Base-by-base conservation (phyloP, 768 basidiomycete genomes). In the Lactarius evosmus region DNA sequence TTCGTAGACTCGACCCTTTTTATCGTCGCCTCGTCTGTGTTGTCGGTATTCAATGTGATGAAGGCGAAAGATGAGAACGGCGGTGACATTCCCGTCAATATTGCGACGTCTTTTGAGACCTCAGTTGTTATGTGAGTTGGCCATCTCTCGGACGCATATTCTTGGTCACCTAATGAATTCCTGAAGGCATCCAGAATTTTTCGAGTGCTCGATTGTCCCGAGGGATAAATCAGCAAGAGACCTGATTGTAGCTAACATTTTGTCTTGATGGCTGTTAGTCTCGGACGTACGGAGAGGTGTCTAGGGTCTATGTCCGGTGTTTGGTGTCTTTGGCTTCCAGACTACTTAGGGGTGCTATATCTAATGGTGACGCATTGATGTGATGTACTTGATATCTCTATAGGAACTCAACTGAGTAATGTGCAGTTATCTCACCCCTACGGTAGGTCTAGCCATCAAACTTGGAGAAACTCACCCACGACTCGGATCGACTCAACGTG, bases 1-100 rank as follows among this genome's bases (percentile, higher is more conserved):
- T 44, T 71, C n/a, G 70, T 62, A 0, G 70, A 71, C 16, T 41
- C 61, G 29, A 66, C 58, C 3, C 53, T 71, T 2, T 71, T 64
- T 50, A 50, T 71, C 8, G 44, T 66, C 17, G 38, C 56, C 0
- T 67, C 34, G 36, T 53, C 67, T 2, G 36, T 68, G 11, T 29
- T 67, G 27, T 58, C 67, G 1, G 41, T 60, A 6, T 68, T 68
- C 34, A 33, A 56, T 17, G n/a, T 68, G 3, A 29, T 50, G 16
- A 68, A 68, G 40, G 64, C 67, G 16, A 60, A 59, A 27, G 65
- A 68, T 44, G 32, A 61, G 36, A 33, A 66, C 12, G 60, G 57
- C 30, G 3, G 36, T 19, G 67, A 65, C 1, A 66, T 66, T 11
- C 67, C 56, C 1, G 52, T 68, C 2, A 40, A 58, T 1, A 29